These are phyloP conservation scores for Phlebiopsis gigantea DNA, from an alignment of 768 basidiomycete genomes.

Conservation along the genomic window DNA sequence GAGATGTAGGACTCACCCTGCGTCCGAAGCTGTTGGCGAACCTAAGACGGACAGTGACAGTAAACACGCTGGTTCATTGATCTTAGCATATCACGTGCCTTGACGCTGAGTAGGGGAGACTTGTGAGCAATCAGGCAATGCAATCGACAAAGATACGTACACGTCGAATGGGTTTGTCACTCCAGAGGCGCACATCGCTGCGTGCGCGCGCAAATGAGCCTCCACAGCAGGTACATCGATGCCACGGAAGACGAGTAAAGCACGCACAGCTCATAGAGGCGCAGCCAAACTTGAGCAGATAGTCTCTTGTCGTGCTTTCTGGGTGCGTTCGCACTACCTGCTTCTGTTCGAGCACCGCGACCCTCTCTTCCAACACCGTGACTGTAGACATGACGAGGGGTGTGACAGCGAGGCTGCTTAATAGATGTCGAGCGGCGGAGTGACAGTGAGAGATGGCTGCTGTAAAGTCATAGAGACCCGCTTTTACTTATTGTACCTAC, in stretches of 20 bases:
- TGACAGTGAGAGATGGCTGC: no score
- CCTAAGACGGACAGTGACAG: slow-evolving; percentile 16
- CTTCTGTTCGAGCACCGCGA: background rate
- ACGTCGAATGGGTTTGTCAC: slow-evolving; percentile 32
- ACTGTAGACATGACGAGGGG: no score
- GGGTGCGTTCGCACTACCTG: background rate
- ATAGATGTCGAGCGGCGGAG: no score
- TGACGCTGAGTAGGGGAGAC: slow-evolving; percentile 17
- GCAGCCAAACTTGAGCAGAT: background rate
- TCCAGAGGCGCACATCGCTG: slow-evolving; percentile 30
- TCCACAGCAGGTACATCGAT: no score
- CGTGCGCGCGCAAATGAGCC: background rate
- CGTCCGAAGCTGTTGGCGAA: slow-evolving; percentile 29
- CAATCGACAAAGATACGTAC: slow-evolving; percentile 14
- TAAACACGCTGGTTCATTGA: slow-evolving; percentile 19
- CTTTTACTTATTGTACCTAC: no score
- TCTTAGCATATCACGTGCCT: slow-evolving; percentile 19
- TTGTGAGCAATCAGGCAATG: background rate
- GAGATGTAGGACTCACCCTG: slow-evolving; percentile 19
- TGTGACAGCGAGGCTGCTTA: no score
- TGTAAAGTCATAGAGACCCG: no score
- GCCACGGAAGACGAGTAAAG: background rate
- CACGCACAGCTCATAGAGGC: background rate
- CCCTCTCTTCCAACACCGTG: background rate
- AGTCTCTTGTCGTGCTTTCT: background rate